These are phyloP conservation scores for Aspergillus cejpii DNA, from an alignment of 2,329 filamentous ascomycete genomes.

Conservation along the genomic window DNA sequence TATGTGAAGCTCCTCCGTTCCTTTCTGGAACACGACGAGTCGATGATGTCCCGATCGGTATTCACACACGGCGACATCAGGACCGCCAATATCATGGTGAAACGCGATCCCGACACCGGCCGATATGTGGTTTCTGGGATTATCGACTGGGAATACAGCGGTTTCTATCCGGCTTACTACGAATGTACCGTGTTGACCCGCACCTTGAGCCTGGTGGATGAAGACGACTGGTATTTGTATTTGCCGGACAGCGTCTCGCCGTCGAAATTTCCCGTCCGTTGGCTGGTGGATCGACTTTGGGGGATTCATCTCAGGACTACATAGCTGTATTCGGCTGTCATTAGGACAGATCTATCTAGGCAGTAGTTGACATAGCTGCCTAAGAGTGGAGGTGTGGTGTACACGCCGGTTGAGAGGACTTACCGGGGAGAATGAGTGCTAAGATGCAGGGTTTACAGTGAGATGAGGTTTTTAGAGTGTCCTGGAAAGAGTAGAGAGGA, in stretches of 20 bases:
- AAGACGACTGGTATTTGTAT: slow-evolving; percentile 28
- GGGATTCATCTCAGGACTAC: slow-evolving; percentile 11
- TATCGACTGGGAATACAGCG: slow-evolving; percentile 30
- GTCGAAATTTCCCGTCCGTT: slow-evolving; percentile 15
- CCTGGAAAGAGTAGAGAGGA: no score
- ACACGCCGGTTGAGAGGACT: no score
- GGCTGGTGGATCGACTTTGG: slow-evolving; percentile 20
- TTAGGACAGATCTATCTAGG: no score
- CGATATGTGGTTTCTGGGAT: slow-evolving; percentile 21
- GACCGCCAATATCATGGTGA: slow-evolving; percentile 24
- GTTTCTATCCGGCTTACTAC: slow-evolving; percentile 28
- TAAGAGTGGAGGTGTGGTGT: no score
- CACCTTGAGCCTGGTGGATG: slow-evolving; percentile 14
- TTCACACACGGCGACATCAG: slow-evolving; percentile 27
- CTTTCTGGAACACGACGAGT: slow-evolving; percentile 12
- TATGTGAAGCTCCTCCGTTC: slow-evolving; percentile 22
- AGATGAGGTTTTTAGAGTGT: no score
- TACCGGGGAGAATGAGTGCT: no score
- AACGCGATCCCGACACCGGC: slow-evolving; percentile 8
- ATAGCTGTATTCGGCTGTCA: no score
- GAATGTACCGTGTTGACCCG: slow-evolving; percentile 21
- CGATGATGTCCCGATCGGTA: slow-evolving; percentile 14
- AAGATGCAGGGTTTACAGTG: no score
- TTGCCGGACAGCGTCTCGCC: slow-evolving; percentile 23
- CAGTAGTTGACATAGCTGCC: no score